Evolutionary conservation across 2,329 filamentous ascomycete genomes (phyloP), one percentile per base, ranked within the genome.

Genomic region (Phialemonium atrogriseum): DNA sequence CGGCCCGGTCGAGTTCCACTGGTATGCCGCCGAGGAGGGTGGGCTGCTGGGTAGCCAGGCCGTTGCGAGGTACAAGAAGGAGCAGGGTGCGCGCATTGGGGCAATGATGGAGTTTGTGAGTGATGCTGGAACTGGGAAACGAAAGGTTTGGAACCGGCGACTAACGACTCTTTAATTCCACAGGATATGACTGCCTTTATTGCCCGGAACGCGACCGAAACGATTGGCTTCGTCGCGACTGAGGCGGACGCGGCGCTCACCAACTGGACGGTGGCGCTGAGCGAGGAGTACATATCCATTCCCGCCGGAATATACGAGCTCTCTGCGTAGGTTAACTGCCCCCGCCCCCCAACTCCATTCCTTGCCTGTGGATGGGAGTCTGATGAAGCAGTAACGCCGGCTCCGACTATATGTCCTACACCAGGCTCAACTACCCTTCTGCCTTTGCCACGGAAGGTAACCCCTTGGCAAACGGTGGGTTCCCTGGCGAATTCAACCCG

Each of bases 1-100:
- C 7, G 54, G 54, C 0, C 54, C 78, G 0, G 57, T 86, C 32
- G 81, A 85, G 55, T 85, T 85, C 52, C 80, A 89, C 53, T 91
- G 83, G 83, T 89, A 88, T 56, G 80, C 77, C 4, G 84, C 82
- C 1, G 84, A 91, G 47, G 84, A 91, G 51, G 82, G 79, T 7
- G 84, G 84, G 10, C 63, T 91, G 24, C 70, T 89, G 1, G 84
- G 84, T 27, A 80, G 74, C 27, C 78, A 84, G 48, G 78, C 75
- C 7, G 73, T 85, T 47, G 84, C 83, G 54, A 66, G 68, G 26
- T 62, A 70, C 10, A 85, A 85, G 53, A 70, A 75, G 51, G 70
- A 73, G 45, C 60, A 70, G 24, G 66, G 69, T 24, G 68, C 69
- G 6, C 65, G 75, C 29, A 68, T 85, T 43, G 82, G 79, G 41